phyloP scores from a whole-genome alignment of 2,329 filamentous ascomycete genomes.

The Fusarium sp. region DNA sequence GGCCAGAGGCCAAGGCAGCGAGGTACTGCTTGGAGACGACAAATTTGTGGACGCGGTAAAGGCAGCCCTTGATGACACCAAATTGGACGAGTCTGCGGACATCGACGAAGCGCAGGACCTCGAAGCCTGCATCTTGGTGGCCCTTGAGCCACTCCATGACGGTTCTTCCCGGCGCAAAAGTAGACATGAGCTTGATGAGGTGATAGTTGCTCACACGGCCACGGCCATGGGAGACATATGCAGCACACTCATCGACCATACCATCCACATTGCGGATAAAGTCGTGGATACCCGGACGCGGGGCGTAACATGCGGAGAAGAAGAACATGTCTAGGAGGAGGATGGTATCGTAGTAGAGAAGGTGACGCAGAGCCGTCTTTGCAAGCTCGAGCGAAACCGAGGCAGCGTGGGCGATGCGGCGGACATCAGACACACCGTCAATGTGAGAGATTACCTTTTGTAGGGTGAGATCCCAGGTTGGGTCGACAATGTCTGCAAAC shows the following conservation, averaged over 20 bases:
- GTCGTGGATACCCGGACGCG: conserved; percentile 79
- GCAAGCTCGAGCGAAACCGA: conserved; percentile 90
- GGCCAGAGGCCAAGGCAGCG: conserved; percentile 65
- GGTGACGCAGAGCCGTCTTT: conserved; percentile 86
- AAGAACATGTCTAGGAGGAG: conserved; percentile 95
- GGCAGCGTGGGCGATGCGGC: conserved; percentile 85
- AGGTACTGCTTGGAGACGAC: conserved; percentile 77
- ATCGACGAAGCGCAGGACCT: conserved; percentile 81
- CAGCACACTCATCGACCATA: conserved; percentile 87
- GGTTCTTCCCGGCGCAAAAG: conserved; percentile 85
- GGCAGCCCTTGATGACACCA: conserved; percentile 92
- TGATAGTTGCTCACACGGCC: conserved; percentile 67
- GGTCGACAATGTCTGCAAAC: conserved; percentile 71
- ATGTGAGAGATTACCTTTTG: conserved; percentile 86
- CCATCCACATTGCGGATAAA: conserved; percentile 81
- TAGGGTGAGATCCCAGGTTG: conserved; percentile 81
- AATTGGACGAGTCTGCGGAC: conserved; percentile 94
- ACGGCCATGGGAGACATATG: conserved; percentile 76
- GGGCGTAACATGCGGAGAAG: conserved; percentile 91
- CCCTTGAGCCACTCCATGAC: conserved; percentile 87
- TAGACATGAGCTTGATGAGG: conserved; percentile 86
- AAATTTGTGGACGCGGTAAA: conserved; percentile 95
- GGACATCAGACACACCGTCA: conserved; percentile 90
- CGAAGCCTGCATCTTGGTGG: conserved; percentile 74
- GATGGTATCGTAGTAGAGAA: conserved; percentile 93